Conservation (phyloP, 306 rosid genomes). For the Purshia tridentata region DNA sequence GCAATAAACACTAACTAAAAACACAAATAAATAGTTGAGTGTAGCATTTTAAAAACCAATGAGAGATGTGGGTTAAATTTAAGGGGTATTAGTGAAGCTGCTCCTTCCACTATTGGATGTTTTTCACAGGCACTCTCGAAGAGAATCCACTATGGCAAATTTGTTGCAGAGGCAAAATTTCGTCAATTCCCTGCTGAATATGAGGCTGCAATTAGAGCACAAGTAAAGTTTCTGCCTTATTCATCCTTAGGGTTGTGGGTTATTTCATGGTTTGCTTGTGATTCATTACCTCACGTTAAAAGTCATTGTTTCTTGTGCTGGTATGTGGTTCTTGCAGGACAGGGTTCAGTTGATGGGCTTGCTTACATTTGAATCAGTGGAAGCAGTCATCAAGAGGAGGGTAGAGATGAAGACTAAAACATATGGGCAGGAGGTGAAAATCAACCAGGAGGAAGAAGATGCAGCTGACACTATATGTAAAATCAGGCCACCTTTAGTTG, state of each 20-base stretch:
- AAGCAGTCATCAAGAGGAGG: constrained; percentile 40
- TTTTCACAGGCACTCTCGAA: constrained; percentile 50
- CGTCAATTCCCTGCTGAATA: constrained; percentile 32
- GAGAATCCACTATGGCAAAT: constrained; percentile 66
- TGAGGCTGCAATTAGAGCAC: constrained; percentile 40
- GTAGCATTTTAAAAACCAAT: neutral
- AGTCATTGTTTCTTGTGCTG: neutral
- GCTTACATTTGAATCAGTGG: constrained; percentile 47
- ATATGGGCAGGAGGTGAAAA: constrained; percentile 36
- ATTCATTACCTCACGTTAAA: constrained; percentile 4
- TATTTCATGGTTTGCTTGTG: constrained; percentile 5
- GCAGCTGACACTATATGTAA: constrained; percentile 31
- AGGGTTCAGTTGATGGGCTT: constrained; percentile 32
- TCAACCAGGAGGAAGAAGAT: constrained; percentile 20
- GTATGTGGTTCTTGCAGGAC: constrained; percentile 37
- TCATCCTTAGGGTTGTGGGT: neutral
- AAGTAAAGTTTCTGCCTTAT: constrained; percentile 30
- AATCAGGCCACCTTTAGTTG: constrained; percentile 48
- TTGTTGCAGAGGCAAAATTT: constrained; percentile 65
- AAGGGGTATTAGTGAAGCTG: neutral
- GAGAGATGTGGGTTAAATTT: no score
- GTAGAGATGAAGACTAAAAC: constrained; percentile 47
- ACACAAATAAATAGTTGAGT: neutral
- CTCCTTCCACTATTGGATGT: neutral
- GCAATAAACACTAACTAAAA: neutral